A percentile compares a stretch with the other conserved stretches of the same genome.
Evolutionary conservation across 441 rosid species (phyloP).

Genomic region (Melastoma candidum): DNA sequence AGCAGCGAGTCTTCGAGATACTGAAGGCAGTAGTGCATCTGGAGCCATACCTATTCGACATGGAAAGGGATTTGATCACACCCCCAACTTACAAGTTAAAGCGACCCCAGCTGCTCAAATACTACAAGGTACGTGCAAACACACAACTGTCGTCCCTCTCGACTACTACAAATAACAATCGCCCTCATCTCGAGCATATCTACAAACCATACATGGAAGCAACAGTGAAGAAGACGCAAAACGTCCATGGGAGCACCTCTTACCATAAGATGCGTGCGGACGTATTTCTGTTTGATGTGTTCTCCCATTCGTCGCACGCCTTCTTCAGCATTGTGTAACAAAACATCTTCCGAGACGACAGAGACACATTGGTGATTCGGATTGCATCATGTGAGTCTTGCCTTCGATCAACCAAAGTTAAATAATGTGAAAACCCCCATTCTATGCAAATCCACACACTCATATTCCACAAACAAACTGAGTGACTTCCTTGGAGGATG

Average conservation of each 20-base stretch:
- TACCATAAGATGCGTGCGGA: not conserved
- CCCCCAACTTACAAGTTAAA: conserved; percentile 72
- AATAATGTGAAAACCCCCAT: no score
- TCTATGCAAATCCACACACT: not conserved
- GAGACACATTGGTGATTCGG: no score
- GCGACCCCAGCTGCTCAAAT: conserved; percentile 77
- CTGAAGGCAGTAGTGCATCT: conserved; percentile 53
- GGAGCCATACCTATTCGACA: conserved; percentile 72
- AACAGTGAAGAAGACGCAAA: conserved; percentile 42
- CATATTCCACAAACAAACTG: not conserved
- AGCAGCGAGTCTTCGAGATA: conserved; percentile 89
- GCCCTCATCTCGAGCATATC: conserved; percentile 19
- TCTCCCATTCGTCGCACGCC: not conserved
- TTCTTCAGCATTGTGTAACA: no score
- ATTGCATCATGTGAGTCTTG: no score
- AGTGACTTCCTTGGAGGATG: not conserved
- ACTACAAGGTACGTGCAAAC: conserved; percentile 44
- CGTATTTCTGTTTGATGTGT: not conserved
- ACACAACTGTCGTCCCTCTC: no score
- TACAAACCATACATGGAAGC: conserved; percentile 65
- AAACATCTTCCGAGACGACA: no score
- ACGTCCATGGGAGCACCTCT: conserved; percentile 1
- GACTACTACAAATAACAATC: no score
- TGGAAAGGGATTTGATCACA: conserved; percentile 73
- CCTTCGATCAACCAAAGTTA: no score